phyloP scores from a whole-genome alignment of 345 rosid species.

The Melastoma malabathricum region DNA sequence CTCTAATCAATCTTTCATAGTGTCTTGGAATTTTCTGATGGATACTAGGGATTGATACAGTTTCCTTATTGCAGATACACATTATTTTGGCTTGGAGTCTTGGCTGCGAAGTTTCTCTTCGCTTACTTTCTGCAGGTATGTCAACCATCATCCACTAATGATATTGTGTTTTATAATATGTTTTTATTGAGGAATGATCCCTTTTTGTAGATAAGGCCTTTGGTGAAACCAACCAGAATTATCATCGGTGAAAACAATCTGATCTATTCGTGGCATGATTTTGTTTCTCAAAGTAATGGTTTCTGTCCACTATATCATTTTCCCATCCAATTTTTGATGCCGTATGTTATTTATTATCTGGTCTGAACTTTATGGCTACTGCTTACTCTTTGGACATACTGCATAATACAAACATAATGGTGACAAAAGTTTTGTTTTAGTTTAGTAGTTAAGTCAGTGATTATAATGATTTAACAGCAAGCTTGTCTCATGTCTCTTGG shows the following conservation, averaged over 20 bases:
- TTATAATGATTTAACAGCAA: too few species aligned
- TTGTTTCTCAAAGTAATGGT: constrained; percentile 65
- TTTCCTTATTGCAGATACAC: constrained; percentile 55
- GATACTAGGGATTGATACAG: not conserved
- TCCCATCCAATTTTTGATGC: not conserved
- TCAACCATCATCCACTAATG: constrained; percentile 1
- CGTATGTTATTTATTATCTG: too few species aligned
- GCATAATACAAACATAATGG: too few species aligned
- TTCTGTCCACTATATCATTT: not conserved
- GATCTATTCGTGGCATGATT: constrained; percentile 90
- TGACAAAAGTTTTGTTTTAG: too few species aligned
- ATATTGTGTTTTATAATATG: not conserved
- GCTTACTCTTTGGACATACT: too few species aligned
- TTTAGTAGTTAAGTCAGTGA: too few species aligned
- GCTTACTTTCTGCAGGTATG: constrained; percentile 87
- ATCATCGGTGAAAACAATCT: constrained; percentile 37
- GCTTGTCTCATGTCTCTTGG: too few species aligned
- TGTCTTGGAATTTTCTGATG: not conserved
- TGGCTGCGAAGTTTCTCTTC: constrained; percentile 74
- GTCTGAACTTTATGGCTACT: too few species aligned
- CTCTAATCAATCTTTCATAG: too few species aligned
- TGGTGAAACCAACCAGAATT: constrained; percentile 61
- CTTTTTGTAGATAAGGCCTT: constrained; percentile 64
- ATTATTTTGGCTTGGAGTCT: constrained; percentile 77
- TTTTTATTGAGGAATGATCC: constrained; percentile 2